These are phyloP conservation scores for Fusarium papillatum DNA, from an alignment of 2,329 filamentous ascomycete genomes.

Conservation along the genomic window DNA sequence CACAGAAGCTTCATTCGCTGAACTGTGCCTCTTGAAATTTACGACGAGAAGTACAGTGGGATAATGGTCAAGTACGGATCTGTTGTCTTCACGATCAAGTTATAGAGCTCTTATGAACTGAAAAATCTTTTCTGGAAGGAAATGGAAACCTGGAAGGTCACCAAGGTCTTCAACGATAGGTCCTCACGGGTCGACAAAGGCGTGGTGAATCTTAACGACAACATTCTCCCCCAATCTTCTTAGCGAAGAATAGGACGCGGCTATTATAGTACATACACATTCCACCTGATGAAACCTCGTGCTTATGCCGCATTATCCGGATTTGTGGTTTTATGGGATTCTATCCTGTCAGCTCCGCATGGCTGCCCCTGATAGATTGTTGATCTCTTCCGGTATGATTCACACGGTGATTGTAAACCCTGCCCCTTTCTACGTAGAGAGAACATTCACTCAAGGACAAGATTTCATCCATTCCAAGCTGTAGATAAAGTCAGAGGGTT, in stretches of 20 bases:
- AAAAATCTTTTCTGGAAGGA: neutral
- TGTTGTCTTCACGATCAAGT: neutral
- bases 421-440: neutral
- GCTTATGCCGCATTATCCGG: neutral
- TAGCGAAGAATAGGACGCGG: neutral
- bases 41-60: neutral
- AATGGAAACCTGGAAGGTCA: neutral
- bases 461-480: neutral
- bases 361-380: neutral
- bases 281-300: neutral
- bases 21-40: neutral
- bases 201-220: neutral
- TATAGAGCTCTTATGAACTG: too few species aligned
- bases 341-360: neutral
- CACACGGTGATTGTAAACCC: neutral
- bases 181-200: neutral
- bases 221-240: neutral
- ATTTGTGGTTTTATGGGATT: neutral
- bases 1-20: neutral
- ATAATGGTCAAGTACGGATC: neutral
- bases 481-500: neutral
- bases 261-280: neutral
- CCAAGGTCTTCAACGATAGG: neutral
- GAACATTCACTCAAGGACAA: neutral
- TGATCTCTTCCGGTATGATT: conserved; percentile 4